Evolutionary conservation across 1,284 basidiomycete species (phyloP), one percentile per base, ranked within the genome.

Genomic region (Ceratobasidium sp.): DNA sequence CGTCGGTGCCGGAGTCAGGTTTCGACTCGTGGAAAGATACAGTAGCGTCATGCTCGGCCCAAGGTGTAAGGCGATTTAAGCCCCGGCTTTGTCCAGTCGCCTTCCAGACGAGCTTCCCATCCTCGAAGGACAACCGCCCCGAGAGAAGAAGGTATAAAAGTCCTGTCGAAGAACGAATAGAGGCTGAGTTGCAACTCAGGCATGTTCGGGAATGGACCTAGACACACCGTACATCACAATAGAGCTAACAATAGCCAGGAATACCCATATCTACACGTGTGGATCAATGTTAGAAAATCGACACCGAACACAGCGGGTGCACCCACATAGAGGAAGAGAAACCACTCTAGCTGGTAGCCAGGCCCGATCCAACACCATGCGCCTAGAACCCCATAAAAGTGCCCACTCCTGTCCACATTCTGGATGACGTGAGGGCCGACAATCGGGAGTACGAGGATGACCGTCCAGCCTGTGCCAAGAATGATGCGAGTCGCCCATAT

Each of bases 341-440:
- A 67, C 9, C 63, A 30, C n/a, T 67, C 63, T 2, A 51, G 21
- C 23, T 67, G 49, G 18, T 67, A 67, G 23, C 48, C 63, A 36
- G 53, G 49, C 16, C 63, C 63, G 7, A 67, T 36, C 63, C 63
- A 67, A 28, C 63, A 67, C 63, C 63, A 67, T 23, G 63, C 49
- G 33, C 63, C 63, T n/a, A 49, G 54, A 44, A 67, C 33, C 7
- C 49, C 63, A 28, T 67, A 67, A 28, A 67, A 67, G 44, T 53
- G 49, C 11, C 63, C 63, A 40, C 21, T 40, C 6, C 2, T 21
- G 16, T 56, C 36, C 18, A 67, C 33, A 14, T 67, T 36, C 38
- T 67, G 25, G 23, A 67, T 67, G 1, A 56, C 33, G 36, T 30
- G 40, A 7, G 63, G 63, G 7, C 63, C 63, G 30, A 33, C 33